Evolutionary conservation across 2,329 filamentous ascomycete genomes (phyloP).

Genomic region (Hypoxylon sp.): DNA sequence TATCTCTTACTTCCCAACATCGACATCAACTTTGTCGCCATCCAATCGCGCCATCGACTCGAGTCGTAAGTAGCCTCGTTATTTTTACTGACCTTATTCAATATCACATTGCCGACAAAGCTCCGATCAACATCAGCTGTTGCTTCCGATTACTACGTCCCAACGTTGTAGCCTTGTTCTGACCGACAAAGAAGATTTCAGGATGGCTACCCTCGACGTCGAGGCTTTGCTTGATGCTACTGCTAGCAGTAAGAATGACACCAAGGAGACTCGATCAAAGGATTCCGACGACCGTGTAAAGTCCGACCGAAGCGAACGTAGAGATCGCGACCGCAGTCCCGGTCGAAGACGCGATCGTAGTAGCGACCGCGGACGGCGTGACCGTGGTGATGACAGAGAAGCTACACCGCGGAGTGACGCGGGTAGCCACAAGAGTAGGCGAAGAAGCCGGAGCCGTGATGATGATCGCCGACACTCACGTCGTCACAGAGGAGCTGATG

Average conservation of each 20-base stretch:
- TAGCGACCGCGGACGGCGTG: constrained; percentile 69
- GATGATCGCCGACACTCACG: constrained; percentile 81
- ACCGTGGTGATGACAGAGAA: constrained; percentile 71
- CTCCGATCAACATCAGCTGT: not conserved
- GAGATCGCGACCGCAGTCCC: constrained; percentile 61
- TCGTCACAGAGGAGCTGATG: constrained; percentile 76
- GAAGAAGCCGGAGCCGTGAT: constrained; percentile 83
- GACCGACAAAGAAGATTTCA: constrained; percentile 42
- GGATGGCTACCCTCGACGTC: constrained; percentile 76
- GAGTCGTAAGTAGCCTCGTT: constrained; percentile 28
- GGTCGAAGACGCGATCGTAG: constrained; percentile 66
- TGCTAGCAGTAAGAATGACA: constrained; percentile 71
- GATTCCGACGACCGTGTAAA: constrained; percentile 73
- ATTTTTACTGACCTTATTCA: constrained; percentile 12
- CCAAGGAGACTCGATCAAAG: constrained; percentile 63
- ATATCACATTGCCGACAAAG: constrained; percentile 9
- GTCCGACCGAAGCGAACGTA: constrained; percentile 66
- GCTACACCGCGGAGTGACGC: constrained; percentile 81
- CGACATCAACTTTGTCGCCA: constrained; percentile 22
- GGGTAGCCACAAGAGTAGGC: constrained; percentile 85
- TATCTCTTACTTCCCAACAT: constrained; percentile 32
- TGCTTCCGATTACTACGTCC: constrained; percentile 6
- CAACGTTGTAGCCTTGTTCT: constrained; percentile 11
- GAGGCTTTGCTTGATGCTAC: constrained; percentile 92
- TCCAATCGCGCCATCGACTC: constrained; percentile 23